phyloP scores from a whole-genome alignment of 73 alveolate species.

The Tetrahymena thermophila region DNA sequence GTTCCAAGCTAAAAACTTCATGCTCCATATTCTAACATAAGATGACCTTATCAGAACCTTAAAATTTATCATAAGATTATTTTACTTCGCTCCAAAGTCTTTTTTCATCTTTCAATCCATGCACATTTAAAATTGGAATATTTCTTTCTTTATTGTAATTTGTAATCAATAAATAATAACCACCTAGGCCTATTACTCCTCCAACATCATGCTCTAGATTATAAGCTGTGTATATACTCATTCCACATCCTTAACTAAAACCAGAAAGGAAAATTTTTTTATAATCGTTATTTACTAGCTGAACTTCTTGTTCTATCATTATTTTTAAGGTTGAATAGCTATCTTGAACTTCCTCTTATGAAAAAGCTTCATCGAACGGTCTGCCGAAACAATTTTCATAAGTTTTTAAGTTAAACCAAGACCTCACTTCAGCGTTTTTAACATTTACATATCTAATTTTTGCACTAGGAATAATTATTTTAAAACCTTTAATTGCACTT shows the following conservation, averaged over 20 bases:
- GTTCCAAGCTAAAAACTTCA: neutral
- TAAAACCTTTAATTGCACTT: neutral
- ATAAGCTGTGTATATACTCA: neutral
- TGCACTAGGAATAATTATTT: neutral
- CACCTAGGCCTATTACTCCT: neutral
- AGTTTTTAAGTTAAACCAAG: neutral
- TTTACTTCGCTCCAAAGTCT: neutral
- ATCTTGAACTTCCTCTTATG: neutral
- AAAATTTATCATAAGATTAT: neutral
- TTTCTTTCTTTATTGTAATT: neutral
- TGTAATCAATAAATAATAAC: neutral
- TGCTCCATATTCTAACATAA: neutral
- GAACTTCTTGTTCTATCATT: neutral
- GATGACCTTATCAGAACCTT: neutral
- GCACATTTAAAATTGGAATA: neutral
- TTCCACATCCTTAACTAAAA: neutral
- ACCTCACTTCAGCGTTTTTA: neutral
- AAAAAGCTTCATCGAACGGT: neutral
- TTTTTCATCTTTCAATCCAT: neutral
- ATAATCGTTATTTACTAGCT: neutral
- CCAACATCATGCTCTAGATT: neutral
- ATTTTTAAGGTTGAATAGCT: neutral
- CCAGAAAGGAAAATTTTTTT: neutral
- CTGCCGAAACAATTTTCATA: neutral
- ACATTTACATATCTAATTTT: neutral